phyloP scores from a whole-genome alignment of 371 early-diverging fungal species.

The Circinella minor region DNA sequence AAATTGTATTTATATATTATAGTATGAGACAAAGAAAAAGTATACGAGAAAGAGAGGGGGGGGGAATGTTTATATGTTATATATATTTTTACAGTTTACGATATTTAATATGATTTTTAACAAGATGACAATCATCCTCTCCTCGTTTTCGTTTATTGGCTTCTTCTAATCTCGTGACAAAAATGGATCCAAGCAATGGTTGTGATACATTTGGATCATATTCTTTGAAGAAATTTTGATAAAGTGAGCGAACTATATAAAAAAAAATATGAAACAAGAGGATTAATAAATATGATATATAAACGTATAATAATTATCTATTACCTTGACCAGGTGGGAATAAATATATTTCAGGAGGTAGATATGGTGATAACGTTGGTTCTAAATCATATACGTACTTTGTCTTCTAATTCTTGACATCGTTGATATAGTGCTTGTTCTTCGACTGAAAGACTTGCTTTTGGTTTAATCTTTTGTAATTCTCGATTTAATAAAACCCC shows the following conservation, averaged over 20 bases:
- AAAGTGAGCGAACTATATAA: background rate
- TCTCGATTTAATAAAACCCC: background rate
- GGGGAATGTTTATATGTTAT: background rate
- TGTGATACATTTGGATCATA: background rate
- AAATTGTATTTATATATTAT: background rate
- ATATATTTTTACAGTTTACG: slow-evolving; percentile 3
- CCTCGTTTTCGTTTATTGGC: background rate
- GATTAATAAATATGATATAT: too few species aligned
- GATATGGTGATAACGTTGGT: background rate
- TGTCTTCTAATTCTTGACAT: slow-evolving; percentile 1
- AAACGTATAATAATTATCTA: background rate
- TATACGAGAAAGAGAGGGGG: background rate
- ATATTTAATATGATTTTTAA: background rate
- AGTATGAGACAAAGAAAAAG: background rate
- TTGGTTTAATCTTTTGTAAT: background rate
- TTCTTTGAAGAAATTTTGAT: background rate
- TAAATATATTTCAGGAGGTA: background rate
- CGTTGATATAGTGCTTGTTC: background rate
- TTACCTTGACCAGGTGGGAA: slow-evolving; percentile 3
- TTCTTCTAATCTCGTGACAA: background rate
- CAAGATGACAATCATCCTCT: background rate
- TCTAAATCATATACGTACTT: background rate
- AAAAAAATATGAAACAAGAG: too few species aligned
- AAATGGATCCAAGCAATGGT: background rate
- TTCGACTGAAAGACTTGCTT: background rate